phyloP scores from a whole-genome alignment of 148 eudicot genomes.

The Drosera capensis region DNA sequence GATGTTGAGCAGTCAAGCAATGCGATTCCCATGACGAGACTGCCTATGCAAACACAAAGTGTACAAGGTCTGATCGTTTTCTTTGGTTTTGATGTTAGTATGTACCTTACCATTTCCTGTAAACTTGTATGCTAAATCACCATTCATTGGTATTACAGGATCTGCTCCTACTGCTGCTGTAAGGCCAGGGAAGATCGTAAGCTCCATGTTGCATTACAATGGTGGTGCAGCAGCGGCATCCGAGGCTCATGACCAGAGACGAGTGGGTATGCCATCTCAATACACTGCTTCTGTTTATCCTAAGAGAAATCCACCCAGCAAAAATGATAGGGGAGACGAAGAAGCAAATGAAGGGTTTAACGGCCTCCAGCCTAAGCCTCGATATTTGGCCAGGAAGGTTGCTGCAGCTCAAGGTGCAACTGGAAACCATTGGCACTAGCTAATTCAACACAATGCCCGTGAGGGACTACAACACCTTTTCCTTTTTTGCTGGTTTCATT shows the following conservation, averaged over 20 bases:
- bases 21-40: slow-evolving; percentile 47
- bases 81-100: background rate
- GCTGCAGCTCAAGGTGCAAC: slow-evolving; percentile 54
- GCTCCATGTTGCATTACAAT: slow-evolving; percentile 45
- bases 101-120: background rate
- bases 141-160: background rate
- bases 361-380: slow-evolving; percentile 46
- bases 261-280: slow-evolving; percentile 39
- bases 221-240: slow-evolving; percentile 33
- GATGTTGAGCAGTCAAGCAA: slow-evolving; percentile 47
- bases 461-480: too few species aligned
- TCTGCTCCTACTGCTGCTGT: slow-evolving; percentile 35
- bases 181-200: slow-evolving; percentile 68
- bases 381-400: slow-evolving; percentile 53
- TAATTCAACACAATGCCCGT: too few species aligned
- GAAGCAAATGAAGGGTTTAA: slow-evolving; percentile 37
- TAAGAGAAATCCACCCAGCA: slow-evolving; percentile 42
- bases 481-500: too few species aligned
- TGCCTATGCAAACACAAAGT: slow-evolving; percentile 62
- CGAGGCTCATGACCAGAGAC: slow-evolving; percentile 40
- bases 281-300: slow-evolving; percentile 48
- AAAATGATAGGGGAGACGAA: slow-evolving; percentile 49
- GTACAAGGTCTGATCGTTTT: slow-evolving; percentile 32
- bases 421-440: slow-evolving; percentile 62
- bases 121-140: background rate